Evolutionary conservation across 2,329 filamentous ascomycete species (phyloP).

Genomic region (Apiospora hydei): DNA sequence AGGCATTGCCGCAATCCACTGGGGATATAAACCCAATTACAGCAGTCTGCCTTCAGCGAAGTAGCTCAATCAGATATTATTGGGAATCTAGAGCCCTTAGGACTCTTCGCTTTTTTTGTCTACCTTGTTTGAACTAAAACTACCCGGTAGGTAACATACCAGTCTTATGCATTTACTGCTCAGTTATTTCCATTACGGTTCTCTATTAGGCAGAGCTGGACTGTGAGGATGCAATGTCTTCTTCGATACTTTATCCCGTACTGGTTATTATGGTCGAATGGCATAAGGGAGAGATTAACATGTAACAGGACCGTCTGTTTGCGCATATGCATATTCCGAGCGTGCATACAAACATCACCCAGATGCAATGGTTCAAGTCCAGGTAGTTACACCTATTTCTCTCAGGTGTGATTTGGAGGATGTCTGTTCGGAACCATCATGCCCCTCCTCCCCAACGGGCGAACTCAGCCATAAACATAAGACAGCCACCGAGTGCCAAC

Average conservation of each 20-base stretch:
- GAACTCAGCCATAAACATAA: background rate
- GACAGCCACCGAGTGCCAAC: background rate
- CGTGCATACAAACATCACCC: background rate
- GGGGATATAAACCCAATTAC: background rate
- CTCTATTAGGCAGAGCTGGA: no score
- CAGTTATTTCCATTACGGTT: no score
- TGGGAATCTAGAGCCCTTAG: no score
- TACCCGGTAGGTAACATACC: no score
- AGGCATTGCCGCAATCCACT: no score
- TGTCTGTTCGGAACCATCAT: background rate
- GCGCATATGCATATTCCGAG: no score
- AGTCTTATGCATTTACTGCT: no score
- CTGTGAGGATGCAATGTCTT: no score
- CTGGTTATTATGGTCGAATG: background rate
- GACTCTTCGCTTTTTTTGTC: no score
- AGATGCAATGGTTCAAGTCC: background rate
- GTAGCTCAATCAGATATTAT: background rate
- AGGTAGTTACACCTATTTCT: background rate
- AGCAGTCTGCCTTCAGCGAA: background rate
- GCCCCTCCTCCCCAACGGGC: no score
- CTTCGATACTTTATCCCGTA: background rate
- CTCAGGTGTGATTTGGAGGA: background rate
- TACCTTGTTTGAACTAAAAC: no score
- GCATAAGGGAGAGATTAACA: background rate
- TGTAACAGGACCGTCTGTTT: no score